A percentile compares a stretch with the other conserved stretches of the same genome.
Evolutionary conservation across 2,329 filamentous ascomycete genomes (phyloP).

Genomic region (Whalleya microplaca): DNA sequence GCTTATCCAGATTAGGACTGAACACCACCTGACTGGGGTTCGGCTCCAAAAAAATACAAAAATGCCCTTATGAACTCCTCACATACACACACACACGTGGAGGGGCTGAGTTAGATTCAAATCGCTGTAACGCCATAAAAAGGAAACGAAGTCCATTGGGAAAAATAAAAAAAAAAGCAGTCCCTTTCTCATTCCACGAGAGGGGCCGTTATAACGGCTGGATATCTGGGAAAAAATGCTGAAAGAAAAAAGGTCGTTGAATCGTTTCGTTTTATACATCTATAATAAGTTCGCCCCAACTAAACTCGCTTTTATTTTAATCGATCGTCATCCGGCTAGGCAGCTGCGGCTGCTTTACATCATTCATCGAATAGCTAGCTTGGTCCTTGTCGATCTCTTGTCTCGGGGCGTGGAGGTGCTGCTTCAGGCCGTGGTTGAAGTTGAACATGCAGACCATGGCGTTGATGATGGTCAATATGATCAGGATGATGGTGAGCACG

Average conservation of each 20-base stretch:
- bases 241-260: slow-evolving; percentile 32
- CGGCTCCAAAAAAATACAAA: no score
- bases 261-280: slow-evolving; percentile 38
- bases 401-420: slow-evolving; percentile 66
- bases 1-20: no score
- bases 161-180: neutral
- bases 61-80: no score
- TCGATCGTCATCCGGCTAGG: slow-evolving; percentile 66
- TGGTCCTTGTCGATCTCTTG: slow-evolving; percentile 59
- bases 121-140: slow-evolving; percentile 15
- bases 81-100: no score
- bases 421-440: slow-evolving; percentile 87
- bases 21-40: no score
- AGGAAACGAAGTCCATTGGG: slow-evolving; percentile 3
- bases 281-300: slow-evolving; percentile 20
- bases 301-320: slow-evolving; percentile 45
- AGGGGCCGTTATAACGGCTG: slow-evolving; percentile 16
- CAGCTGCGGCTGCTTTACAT: slow-evolving; percentile 56
- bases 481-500: slow-evolving; percentile 85
- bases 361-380: slow-evolving; percentile 57
- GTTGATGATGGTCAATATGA: slow-evolving; percentile 86
- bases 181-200: slow-evolving; percentile 16
- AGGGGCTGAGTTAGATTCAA: slow-evolving; percentile 1
- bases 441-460: slow-evolving; percentile 87
- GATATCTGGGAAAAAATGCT: slow-evolving; percentile 33